Evolutionary conservation across 1,284 basidiomycete genomes (phyloP).

Genomic region (Trichosporon inkin): DNA sequence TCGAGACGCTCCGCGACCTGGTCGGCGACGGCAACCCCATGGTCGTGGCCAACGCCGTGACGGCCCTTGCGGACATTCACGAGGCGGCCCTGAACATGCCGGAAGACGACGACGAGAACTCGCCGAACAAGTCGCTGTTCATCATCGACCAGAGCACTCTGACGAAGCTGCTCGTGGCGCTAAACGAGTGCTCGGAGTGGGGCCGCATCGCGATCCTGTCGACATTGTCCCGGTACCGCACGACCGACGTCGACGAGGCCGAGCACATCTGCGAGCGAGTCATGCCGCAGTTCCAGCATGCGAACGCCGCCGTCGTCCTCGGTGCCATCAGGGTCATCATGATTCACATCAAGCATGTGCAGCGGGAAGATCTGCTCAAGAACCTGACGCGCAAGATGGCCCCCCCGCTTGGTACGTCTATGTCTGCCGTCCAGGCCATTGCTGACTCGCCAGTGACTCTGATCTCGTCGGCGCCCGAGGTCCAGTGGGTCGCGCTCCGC

Average conservation of each 20-base stretch:
- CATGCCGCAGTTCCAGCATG: slow-evolving; percentile 96
- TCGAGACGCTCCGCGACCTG: slow-evolving; percentile 69
- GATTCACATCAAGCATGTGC: slow-evolving; percentile 85
- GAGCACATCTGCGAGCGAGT: slow-evolving; percentile 99
- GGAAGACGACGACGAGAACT: slow-evolving; percentile 36
- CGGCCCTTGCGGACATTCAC: slow-evolving; percentile 93
- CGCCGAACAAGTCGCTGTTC: slow-evolving; percentile 60
- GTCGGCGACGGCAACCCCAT: slow-evolving; percentile 89
- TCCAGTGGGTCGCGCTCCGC: slow-evolving; percentile 94
- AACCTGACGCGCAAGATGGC: slow-evolving; percentile 95
- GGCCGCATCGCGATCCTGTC: slow-evolving; percentile 89
- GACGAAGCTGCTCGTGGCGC: slow-evolving; percentile 84
- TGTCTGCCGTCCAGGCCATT: background rate
- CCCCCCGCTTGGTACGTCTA: slow-evolving; percentile 67
- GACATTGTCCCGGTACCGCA: slow-evolving; percentile 75
- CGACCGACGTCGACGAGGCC: slow-evolving; percentile 84
- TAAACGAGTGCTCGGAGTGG: slow-evolving; percentile 99
- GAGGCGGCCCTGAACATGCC: slow-evolving; percentile 49
- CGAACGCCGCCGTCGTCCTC: slow-evolving; percentile 89
- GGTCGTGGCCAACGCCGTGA: slow-evolving; percentile 98
- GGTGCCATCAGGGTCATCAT: slow-evolving; percentile 96
- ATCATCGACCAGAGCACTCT: slow-evolving; percentile 74
- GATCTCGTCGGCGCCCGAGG: slow-evolving; percentile 92
- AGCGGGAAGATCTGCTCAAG: slow-evolving; percentile 78
- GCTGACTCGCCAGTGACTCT: slow-evolving; percentile 61